Conservation (phyloP, 345 rosid genomes). For the Salix purpurea region DNA sequence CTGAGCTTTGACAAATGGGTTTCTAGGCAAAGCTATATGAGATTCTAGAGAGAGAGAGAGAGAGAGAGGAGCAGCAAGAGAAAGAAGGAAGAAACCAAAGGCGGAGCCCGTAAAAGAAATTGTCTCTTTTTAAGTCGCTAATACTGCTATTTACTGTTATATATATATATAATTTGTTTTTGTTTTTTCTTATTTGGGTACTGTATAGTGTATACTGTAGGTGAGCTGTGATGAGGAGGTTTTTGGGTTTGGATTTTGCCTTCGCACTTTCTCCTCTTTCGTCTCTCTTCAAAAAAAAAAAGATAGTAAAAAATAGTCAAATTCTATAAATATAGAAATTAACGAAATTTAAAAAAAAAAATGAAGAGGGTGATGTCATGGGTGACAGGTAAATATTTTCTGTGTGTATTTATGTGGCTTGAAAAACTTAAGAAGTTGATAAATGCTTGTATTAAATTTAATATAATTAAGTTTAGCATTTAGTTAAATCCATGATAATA, state of each 20-base stretch:
- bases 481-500: no score
- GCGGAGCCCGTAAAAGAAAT: slow-evolving; percentile 22
- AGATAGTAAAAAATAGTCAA: not conserved
- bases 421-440: no score
- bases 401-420: no score
- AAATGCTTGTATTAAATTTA: no score
- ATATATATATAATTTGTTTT: not conserved
- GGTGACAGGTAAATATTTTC: not conserved
- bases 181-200: not conserved
- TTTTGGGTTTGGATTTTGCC: not conserved
- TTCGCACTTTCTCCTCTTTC: not conserved
- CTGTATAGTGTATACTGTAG: not conserved
- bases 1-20: slow-evolving; percentile 36
- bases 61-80: slow-evolving; percentile 31
- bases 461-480: no score
- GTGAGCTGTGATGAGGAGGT: not conserved
- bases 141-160: not conserved
- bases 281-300: not conserved
- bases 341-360: not conserved
- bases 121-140: not conserved
- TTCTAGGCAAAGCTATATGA: slow-evolving; percentile 35
- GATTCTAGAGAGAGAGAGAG: slow-evolving; percentile 47
- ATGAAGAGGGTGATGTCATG: not conserved
- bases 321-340: not conserved
- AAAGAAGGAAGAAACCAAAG: slow-evolving; percentile 19